These are phyloP conservation scores for Moricandia moricandioides DNA, from an alignment of 345 rosid genomes.

Conservation along the genomic window DNA sequence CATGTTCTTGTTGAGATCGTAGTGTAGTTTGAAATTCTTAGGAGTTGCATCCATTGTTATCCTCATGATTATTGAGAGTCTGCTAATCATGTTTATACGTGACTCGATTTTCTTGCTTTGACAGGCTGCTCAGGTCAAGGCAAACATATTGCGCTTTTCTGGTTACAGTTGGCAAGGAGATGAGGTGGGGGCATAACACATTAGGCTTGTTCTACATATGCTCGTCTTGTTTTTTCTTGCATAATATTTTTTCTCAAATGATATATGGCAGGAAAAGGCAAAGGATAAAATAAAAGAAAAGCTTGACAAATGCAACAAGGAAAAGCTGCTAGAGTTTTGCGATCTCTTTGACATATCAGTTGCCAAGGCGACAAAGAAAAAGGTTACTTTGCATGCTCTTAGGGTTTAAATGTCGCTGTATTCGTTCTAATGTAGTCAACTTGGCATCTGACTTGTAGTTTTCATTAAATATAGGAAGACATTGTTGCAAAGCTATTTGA, in stretches of 20 bases:
- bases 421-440: background rate
- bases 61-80: background rate
- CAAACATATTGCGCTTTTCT: constrained; percentile 77
- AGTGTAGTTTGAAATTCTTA: constrained; percentile 7
- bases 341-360: constrained; percentile 76
- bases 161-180: constrained; percentile 89
- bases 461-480: constrained; percentile 65
- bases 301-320: constrained; percentile 82
- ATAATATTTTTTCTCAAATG: background rate
- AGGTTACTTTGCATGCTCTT: constrained; percentile 44
- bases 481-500: constrained; percentile 61
- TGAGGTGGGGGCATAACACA: constrained; percentile 52
- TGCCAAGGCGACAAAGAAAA: constrained; percentile 60
- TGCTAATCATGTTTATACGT: constrained; percentile 16
- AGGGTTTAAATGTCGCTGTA: background rate
- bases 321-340: constrained; percentile 75
- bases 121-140: constrained; percentile 87
- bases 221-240: background rate
- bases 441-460: constrained; percentile 16
- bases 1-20: constrained; percentile 3
- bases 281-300: constrained; percentile 71
- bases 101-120: constrained; percentile 35
- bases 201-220: background rate
- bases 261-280: constrained; percentile 68
- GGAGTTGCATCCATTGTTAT: background rate